These are phyloP conservation scores for Ustilago bromivora DNA, from an alignment of 1,284 basidiomycete genomes.

Conservation along the genomic window DNA sequence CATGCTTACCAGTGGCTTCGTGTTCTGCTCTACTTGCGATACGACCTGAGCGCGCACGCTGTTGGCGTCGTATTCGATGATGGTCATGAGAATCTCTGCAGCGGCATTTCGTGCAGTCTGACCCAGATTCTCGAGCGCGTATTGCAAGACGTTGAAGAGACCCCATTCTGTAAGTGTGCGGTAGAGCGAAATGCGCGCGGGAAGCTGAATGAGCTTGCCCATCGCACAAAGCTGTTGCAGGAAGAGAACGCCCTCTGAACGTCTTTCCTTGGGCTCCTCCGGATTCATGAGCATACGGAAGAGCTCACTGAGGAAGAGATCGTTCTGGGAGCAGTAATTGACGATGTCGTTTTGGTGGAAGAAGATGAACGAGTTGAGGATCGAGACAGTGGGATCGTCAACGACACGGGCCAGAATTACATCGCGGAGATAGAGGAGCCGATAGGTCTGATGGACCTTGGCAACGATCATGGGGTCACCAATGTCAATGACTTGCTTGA, in stretches of 20 bases:
- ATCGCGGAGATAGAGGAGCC: conserved; percentile 95
- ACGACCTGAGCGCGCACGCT: conserved; percentile 86
- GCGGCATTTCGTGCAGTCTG: conserved; percentile 79
- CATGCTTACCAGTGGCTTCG: conserved; percentile 52
- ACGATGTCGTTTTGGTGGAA: conserved; percentile 99
- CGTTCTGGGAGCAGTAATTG: conserved; percentile 84
- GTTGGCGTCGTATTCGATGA: conserved; percentile 91
- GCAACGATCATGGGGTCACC: conserved; percentile 62
- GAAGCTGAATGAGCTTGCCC: conserved; percentile 95
- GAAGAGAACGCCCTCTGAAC: conserved; percentile 73
- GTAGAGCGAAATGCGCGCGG: conserved; percentile 87
- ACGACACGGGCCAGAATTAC: conserved; percentile 93
- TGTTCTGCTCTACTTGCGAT: conserved; percentile 76
- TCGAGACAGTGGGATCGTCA: conserved; percentile 96
- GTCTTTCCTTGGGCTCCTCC: conserved; percentile 45
- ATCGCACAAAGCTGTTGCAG: conserved; percentile 93
- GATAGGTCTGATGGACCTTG: conserved; percentile 94
- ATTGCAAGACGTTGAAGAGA: conserved; percentile 88
- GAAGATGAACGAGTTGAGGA: conserved; percentile 95
- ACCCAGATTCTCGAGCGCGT: conserved; percentile 73
- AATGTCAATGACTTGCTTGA: conserved; percentile 71
- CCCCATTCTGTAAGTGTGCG: conserved; percentile 88
- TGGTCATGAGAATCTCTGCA: conserved; percentile 85
- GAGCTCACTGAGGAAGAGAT: conserved; percentile 80
- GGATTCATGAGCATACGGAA: conserved; percentile 73